Conservation (phyloP, 1,139 yeast species). For the Pichia sp. region DNA sequence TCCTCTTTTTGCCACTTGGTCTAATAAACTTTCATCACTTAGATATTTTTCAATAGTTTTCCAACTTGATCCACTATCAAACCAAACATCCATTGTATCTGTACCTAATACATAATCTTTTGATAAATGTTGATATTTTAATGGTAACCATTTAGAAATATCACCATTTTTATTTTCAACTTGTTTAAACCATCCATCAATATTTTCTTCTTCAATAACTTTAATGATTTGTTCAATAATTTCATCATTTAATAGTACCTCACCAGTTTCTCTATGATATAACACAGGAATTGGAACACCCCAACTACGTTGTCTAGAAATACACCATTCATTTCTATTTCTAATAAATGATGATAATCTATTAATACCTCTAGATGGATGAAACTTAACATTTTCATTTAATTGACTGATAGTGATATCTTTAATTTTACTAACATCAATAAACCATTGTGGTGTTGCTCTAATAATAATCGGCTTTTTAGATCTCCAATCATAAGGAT, state of each 20-base stretch:
- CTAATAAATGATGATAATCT: constrained; percentile 67
- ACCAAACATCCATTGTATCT: constrained; percentile 99
- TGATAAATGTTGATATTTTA: constrained; percentile 32
- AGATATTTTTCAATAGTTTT: constrained; percentile 46
- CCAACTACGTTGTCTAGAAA: constrained; percentile 96
- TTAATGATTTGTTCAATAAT: constrained; percentile 50
- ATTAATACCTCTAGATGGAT: constrained; percentile 66
- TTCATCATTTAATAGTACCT: constrained; percentile 48
- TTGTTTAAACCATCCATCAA: constrained; percentile 72
- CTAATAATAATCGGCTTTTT: constrained; percentile 91
- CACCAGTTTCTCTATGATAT: constrained; percentile 52
- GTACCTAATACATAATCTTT: constrained; percentile 51
- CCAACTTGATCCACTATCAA: constrained; percentile 97
- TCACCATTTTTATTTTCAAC: constrained; percentile 32
- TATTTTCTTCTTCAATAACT: constrained; percentile 49
- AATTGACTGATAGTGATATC: constrained; percentile 54
- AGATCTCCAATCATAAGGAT: constrained; percentile 97
- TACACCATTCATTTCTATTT: constrained; percentile 93
- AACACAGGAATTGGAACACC: constrained; percentile 96
- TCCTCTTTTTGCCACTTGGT: constrained; percentile 30
- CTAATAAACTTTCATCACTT: constrained; percentile 23
- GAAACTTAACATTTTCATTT: constrained; percentile 51
- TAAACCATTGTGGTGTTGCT: constrained; percentile 96
- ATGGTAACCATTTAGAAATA: constrained; percentile 70
- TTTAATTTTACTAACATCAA: constrained; percentile 74